These are phyloP conservation scores for Camelina hispida DNA, from an alignment of 345 rosid genomes.

Conservation along the genomic window DNA sequence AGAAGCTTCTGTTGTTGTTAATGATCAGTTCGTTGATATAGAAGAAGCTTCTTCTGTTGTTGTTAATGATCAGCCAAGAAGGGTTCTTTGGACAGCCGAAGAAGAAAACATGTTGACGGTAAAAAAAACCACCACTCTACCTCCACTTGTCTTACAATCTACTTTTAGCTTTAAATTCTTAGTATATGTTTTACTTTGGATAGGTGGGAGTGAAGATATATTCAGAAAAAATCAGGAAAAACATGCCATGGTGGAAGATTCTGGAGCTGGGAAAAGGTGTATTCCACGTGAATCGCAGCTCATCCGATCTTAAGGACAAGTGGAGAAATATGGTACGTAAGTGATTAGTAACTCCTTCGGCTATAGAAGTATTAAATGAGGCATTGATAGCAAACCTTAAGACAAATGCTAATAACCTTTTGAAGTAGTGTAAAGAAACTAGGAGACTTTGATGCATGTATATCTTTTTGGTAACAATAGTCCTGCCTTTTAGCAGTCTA, in stretches of 20 bases:
- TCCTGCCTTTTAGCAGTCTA: background rate
- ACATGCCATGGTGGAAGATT: conserved; percentile 1
- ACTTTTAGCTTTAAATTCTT: background rate
- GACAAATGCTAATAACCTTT: background rate
- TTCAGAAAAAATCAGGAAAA: background rate
- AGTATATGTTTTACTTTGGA: background rate
- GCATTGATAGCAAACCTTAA: background rate
- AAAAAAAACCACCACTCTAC: background rate
- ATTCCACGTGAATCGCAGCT: background rate
- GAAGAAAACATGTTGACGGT: conserved; percentile 8
- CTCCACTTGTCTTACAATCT: background rate
- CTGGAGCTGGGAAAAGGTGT: background rate
- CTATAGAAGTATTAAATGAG: background rate
- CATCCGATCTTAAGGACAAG: conserved; percentile 6
- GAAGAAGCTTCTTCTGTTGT: background rate
- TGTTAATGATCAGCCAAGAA: background rate
- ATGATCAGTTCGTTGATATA: background rate
- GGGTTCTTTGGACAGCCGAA: background rate
- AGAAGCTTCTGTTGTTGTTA: background rate
- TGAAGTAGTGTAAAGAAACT: background rate
- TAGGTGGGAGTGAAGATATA: background rate
- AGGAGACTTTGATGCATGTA: background rate
- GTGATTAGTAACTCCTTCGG: background rate
- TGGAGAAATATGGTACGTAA: background rate
- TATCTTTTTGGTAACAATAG: background rate